Conservation (phyloP, 805 yeast species). For the Wickerhamiella azymoides region DNA sequence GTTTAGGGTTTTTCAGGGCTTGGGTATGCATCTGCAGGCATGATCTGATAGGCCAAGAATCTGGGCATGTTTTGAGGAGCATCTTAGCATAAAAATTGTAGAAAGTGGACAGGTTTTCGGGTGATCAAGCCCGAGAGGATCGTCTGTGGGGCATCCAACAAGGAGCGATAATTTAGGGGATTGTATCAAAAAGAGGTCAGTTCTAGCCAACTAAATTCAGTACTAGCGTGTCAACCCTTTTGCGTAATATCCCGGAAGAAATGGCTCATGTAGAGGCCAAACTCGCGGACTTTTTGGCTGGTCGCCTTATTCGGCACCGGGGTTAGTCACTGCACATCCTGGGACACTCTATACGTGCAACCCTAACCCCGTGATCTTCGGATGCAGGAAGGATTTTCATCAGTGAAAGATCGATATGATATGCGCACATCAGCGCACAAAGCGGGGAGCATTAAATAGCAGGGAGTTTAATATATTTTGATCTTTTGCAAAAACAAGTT, state of each 20-base stretch:
- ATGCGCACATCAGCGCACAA: background rate
- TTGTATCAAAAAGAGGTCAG: too few relatives aligned
- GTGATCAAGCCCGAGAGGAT: too few relatives aligned
- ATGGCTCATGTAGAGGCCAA: too few relatives aligned
- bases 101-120: too few relatives aligned
- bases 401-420: background rate
- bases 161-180: too few relatives aligned
- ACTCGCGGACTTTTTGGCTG: too few relatives aligned
- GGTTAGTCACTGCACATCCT: background rate
- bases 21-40: background rate
- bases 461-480: background rate
- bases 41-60: background rate
- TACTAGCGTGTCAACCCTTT: too few relatives aligned
- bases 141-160: too few relatives aligned
- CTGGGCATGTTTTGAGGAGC: background rate
- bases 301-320: background rate
- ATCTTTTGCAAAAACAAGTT: background rate
- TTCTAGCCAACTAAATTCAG: too few relatives aligned
- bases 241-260: too few relatives aligned
- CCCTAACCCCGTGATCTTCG: background rate
- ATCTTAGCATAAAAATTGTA: too few relatives aligned
- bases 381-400: constrained; percentile 3
- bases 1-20: background rate
- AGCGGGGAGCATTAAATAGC: background rate
- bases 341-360: background rate